phyloP scores from a whole-genome alignment of 768 basidiomycete species.

The Neoboletus brunneissimus region DNA sequence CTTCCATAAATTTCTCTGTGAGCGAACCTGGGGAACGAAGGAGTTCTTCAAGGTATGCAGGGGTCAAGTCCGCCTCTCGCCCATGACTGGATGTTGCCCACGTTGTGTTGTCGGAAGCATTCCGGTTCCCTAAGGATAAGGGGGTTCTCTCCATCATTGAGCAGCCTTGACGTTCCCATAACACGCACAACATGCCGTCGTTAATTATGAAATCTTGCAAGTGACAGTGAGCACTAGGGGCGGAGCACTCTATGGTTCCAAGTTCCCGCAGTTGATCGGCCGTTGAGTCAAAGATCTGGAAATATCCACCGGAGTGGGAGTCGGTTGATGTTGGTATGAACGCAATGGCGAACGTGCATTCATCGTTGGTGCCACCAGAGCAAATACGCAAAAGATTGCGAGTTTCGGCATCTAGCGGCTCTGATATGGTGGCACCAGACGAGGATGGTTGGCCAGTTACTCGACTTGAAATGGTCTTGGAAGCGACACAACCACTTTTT shows the following conservation, averaged over 20 bases:
- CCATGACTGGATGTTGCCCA: conserved; percentile 64
- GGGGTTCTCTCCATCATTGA: conserved; percentile 61
- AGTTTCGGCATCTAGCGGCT: conserved; percentile 57
- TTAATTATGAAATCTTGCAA: conserved; percentile 76
- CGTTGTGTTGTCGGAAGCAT: conserved; percentile 28
- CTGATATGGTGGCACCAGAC: conserved; percentile 34
- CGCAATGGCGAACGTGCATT: conserved; percentile 59
- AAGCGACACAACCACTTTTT: conserved; percentile 68
- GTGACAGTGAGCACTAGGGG: conserved; percentile 60
- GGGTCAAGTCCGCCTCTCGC: conserved; percentile 73
- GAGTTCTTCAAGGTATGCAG: conserved; percentile 85
- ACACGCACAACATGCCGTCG: conserved; percentile 52
- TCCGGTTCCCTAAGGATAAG: conserved; percentile 39
- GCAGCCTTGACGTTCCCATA: conserved; percentile 82
- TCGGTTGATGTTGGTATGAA: conserved; percentile 71
- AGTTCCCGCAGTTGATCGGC: conserved; percentile 59
- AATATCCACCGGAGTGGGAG: conserved; percentile 71
- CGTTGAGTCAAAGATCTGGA: conserved; percentile 60
- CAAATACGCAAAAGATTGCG: conserved; percentile 68
- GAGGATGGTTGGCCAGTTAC: conserved; percentile 32
- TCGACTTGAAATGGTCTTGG: conserved; percentile 48
- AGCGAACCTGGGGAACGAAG: conserved; percentile 69
- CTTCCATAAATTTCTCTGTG: conserved; percentile 75
- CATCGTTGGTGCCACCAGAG: conserved; percentile 42
- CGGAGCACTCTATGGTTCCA: conserved; percentile 58